Evolutionary conservation across 495 filamentous ascomycete species (phyloP), one percentile per base, ranked within the genome.

Genomic region (Hypoxylon crocopeplum): DNA sequence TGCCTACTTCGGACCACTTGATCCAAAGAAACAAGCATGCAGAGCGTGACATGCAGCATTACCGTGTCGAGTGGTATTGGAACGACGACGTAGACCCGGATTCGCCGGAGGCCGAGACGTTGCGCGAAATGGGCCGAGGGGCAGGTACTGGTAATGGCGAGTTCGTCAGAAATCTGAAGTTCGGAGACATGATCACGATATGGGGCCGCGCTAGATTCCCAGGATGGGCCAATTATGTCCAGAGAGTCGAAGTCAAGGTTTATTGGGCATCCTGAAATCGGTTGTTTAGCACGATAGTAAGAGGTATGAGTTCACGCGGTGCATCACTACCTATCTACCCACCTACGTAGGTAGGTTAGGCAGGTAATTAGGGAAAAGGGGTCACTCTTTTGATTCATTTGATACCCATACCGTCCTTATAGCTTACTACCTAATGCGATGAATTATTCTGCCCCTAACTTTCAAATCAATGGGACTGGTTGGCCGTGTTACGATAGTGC

Each of bases 251-350:
- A 54, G 77, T 89, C 33, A 76, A 83, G 40, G 78, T 89, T 15
- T 88, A 82, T 56, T 89, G 83, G 84, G 84, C 83, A 11, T 66
- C 87, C 27, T 90, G 62, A 76, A n/a, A n/a, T n/a, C n/a, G n/a
- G n/a, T n/a, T n/a, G n/a, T n/a, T n/a, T n/a, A n/a, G n/a, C n/a
- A n/a, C n/a, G n/a, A n/a, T n/a, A n/a, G n/a, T n/a, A n/a, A n/a
- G n/a, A n/a, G n/a, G n/a, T n/a, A n/a, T n/a, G n/a, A n/a, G n/a
- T n/a, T n/a, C n/a, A n/a, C n/a, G n/a, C n/a, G n/a, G n/a, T n/a
- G n/a, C n/a, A n/a, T n/a, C n/a, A n/a, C n/a, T n/a, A n/a, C n/a
- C n/a, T n/a, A n/a, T n/a, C n/a, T n/a, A n/a, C n/a, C n/a, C n/a
- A n/a, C n/a, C n/a, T n/a, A n/a, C n/a, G n/a, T n/a, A n/a, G n/a